These are phyloP conservation scores for Ruellia speciosa DNA, from an alignment of 305 asterid species.

Conservation along the genomic window DNA sequence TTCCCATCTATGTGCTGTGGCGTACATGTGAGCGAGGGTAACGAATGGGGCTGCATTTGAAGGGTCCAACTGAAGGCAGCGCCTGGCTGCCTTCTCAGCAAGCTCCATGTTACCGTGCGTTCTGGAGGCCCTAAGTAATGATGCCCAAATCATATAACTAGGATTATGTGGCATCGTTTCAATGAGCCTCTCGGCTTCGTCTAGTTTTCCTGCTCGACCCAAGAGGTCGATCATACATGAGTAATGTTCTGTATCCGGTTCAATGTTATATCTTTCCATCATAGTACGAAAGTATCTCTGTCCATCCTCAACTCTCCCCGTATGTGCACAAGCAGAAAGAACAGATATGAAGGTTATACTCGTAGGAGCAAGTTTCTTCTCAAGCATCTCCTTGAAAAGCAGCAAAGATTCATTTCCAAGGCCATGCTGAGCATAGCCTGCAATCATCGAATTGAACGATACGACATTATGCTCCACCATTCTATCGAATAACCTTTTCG, in stretches of 20 bases:
- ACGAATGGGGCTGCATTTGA: conserved; percentile 60
- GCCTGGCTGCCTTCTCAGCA: conserved; percentile 59
- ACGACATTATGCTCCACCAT: conserved; percentile 58
- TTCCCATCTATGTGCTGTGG: conserved; percentile 50
- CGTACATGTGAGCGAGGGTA: conserved; percentile 50
- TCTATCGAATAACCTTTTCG: conserved; percentile 41
- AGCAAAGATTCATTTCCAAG: conserved; percentile 38
- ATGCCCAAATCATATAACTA: conserved; percentile 51
- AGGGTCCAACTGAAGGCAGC: conserved; percentile 54
- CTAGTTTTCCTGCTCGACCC: conserved; percentile 61
- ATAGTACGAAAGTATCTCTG: conserved; percentile 43
- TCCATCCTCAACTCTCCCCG: conserved; percentile 67
- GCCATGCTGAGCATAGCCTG: conserved; percentile 82
- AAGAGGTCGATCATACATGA: conserved; percentile 67
- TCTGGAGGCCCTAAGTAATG: conserved; percentile 58
- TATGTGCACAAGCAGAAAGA: conserved; percentile 67
- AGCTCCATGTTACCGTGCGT: conserved; percentile 44
- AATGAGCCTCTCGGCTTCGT: conserved; percentile 53
- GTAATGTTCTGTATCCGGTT: conserved; percentile 57
- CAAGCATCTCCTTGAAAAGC: conserved; percentile 52
- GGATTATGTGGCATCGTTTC: conserved; percentile 56
- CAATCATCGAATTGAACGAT: conserved; percentile 59
- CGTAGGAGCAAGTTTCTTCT: conserved; percentile 34
- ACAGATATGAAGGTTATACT: conserved; percentile 61
- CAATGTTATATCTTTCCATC: conserved; percentile 43